Conservation (phyloP, 345 rosid genomes). For the Linum trigynum region DNA sequence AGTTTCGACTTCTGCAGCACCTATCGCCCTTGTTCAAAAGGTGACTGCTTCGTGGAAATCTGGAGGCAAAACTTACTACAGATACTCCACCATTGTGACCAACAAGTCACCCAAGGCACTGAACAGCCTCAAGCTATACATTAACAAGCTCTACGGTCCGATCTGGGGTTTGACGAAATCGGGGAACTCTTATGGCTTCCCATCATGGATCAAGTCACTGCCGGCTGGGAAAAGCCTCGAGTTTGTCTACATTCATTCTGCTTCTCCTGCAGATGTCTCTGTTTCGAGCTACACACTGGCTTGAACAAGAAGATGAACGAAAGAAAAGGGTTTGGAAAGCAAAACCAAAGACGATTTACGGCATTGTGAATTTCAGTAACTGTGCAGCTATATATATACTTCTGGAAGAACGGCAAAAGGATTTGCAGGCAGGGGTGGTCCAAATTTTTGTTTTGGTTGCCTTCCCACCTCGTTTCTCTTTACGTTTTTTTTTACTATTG, state of each 20-base stretch:
- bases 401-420: background rate
- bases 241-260: constrained; percentile 81
- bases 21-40: constrained; percentile 62
- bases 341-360: constrained; percentile 15
- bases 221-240: constrained; percentile 68
- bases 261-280: constrained; percentile 58
- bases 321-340: constrained; percentile 11
- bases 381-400: constrained; percentile 43
- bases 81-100: constrained; percentile 65
- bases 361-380: constrained; percentile 30
- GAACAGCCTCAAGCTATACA: constrained; percentile 54
- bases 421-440: constrained; percentile 26
- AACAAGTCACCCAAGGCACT: constrained; percentile 68
- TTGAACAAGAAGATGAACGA: constrained; percentile 22
- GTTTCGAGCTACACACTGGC: constrained; percentile 71
- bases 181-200: constrained; percentile 53
- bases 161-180: constrained; percentile 70
- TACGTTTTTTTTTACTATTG: constrained; percentile 7
- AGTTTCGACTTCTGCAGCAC: constrained; percentile 48
- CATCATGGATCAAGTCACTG: constrained; percentile 63
- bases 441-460: constrained; percentile 19
- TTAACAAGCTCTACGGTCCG: constrained; percentile 82
- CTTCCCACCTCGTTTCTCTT: constrained; percentile 10
- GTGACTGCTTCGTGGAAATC: constrained; percentile 66
- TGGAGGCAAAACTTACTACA: constrained; percentile 63